Base-by-base conservation (phyloP, 2,329 filamentous ascomycete species). In the Botrytis deweyae region DNA sequence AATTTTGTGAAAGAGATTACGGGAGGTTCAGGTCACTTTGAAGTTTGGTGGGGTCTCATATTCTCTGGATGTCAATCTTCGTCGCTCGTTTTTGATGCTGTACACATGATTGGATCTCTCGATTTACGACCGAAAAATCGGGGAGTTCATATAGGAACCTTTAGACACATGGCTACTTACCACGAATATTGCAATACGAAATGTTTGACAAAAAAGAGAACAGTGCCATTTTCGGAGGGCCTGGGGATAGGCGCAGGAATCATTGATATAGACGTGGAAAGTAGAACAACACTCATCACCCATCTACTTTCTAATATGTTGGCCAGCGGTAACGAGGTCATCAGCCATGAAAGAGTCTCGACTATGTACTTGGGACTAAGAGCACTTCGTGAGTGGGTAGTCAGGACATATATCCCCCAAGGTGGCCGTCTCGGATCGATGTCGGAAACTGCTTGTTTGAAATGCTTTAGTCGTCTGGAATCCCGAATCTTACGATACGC, bases 161-260 rank as follows among this genome's bases (percentile, higher is more conserved):
- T 78, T 29, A 70, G 73, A 49, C 77, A 78, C 59, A 75, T 76
- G 58, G 73, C 73, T 29, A 76, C 75, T 7, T 77, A 76, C 58
- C 73, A 74, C n/a, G 75, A 78, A 58, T 78, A 78, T 52, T 75
- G 73, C 33, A 76, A 78, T 66, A 70, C 76, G 25, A 66, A 72
- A 20, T 78, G 67, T 64, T 69, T 78, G 22, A 73, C 77, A 6
- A 72, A 55, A 8, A 72, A 72, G 16, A 72, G 70, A 33, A 59
- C 61, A 9, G 38, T 72, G 4, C 59, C 69, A 72, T 65, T 29
- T 33, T 65, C 38, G 2, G 36, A 52, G n/a, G 46, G 59, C 25
- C 36, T n/a, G 65, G 62, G 59, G 42, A 52, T 65, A 40, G 33
- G 44, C 33, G 8, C 25, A 33, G 22, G 62, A 36, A 67, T 38